Conservation (phyloP, 2,329 filamentous ascomycete genomes). For the Furcasterigmium furcatum region DNA sequence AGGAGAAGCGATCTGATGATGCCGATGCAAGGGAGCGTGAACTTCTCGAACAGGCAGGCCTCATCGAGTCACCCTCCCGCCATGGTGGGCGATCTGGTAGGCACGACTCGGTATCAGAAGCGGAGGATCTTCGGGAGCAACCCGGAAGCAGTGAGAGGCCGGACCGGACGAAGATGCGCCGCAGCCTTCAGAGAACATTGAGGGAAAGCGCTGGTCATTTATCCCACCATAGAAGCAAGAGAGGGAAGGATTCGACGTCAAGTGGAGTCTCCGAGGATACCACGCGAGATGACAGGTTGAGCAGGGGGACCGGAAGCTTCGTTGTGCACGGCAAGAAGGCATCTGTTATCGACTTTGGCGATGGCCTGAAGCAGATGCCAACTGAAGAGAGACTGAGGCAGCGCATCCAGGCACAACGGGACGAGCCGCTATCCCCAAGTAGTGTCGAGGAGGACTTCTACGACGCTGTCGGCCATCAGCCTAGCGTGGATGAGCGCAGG, state of each 20-base stretch:
- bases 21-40: conserved; percentile 66
- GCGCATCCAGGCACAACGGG: conserved; percentile 48
- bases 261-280: conserved; percentile 52
- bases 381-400: conserved; percentile 69
- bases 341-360: conserved; percentile 92
- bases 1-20: conserved; percentile 37
- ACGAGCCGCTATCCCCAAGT: conserved; percentile 33
- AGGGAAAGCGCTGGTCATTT: conserved; percentile 71
- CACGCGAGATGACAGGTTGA: conserved; percentile 62
- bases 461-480: conserved; percentile 42
- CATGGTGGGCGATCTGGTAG: conserved; percentile 33
- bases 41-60: conserved; percentile 63
- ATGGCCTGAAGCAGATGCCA: conserved; percentile 79
- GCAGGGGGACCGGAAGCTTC: conserved; percentile 82
- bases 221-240: conserved; percentile 68
- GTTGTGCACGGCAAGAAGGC: conserved; percentile 98
- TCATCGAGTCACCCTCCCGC: conserved; percentile 47
- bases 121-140: conserved; percentile 36
- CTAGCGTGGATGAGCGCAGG: conserved; percentile 46
- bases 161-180: conserved; percentile 68
- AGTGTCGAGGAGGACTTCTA: conserved; percentile 39
- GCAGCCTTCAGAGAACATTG: conserved; percentile 85
- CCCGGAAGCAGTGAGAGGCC: conserved; percentile 37
- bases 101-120: conserved; percentile 34
- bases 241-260: conserved; percentile 69